Base-by-base conservation (phyloP, 768 basidiomycete species). In the Boletus coccyginus region DNA sequence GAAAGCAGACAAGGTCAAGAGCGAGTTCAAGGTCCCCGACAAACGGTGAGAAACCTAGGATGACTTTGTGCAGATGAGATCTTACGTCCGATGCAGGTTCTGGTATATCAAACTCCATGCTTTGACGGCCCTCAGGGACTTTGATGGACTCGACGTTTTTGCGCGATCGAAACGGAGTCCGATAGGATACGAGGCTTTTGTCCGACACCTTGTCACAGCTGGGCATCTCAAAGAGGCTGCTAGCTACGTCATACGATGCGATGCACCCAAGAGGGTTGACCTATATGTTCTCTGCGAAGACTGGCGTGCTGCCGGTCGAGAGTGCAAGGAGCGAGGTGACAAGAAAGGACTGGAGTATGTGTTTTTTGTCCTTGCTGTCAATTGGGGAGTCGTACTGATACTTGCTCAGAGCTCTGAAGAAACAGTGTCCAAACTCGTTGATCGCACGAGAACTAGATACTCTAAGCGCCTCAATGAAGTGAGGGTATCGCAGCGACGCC, bases 121-220 rank as follows among this genome's bases (percentile, higher is more conserved):
- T 0, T 73, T 98, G 53, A 87, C 88, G 11, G 78, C 81, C n/a
- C 75, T 82, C 21, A 79, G 85, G 56, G 93, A 97, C 70, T 98
- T 94, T 70, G 90, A 94, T 35, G 85, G 81, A 2, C 78, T 98
- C 14, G 94, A 98, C 46, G 68, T 80, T 0, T 96, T 99, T 68
- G 84, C 94, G 2, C 89, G 86, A 62, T 89, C 88, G 36, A 94
- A 84, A 72, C 83, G 92, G 62, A 93, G 90, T 70, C 95, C 96
- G 5, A 98, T 98, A 55, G 96, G 97, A 1, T 98, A 96, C 66
- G 95, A 98, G 67, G 81, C 88, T 0, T 94, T 94, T 68, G 93
- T 94, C 27, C 83, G 78, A 38, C 85, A 91, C 61, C 79, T 97
- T 38, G 81, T 91, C 31, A 79, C 84, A 48, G 83, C 85, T 39